Base-by-base conservation (phyloP, 495 filamentous ascomycete species). In the Parachaetomium inaequale region DNA sequence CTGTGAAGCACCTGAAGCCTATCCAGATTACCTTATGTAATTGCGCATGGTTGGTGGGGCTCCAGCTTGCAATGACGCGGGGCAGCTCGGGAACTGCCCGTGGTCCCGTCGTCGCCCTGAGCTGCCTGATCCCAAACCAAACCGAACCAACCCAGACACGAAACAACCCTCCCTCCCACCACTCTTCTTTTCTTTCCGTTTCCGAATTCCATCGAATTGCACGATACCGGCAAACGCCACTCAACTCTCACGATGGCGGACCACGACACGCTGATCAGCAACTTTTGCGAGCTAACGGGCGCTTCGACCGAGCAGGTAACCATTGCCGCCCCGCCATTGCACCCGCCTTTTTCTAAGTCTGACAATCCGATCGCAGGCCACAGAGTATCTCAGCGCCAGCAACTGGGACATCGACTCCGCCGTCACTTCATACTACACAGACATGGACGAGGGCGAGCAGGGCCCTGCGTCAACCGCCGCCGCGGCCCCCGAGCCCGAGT, bases 281-380 rank as follows among this genome's bases (percentile, higher is more conserved):
- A 88, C 72, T 92, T 96, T 75, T 85, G 85, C 72, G 77, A 77
- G 55, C 78, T 96, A 68, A 93, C 92, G 3, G 85, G 87, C 25
- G 80, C 82, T 21, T 74, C 80, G 11, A 72, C 87, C 5, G 75
- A 85, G 42, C 81, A 87, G 72, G 92, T 93, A 81, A 68, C 78
- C 7, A 14, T 52, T 23, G 31, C 34, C 51, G 17, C 15, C 14
- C 12, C 32, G 7, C 12, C 8, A n/a, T 50, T 12, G 17, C 42
- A 46, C 19, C 6, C 42, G 8, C 32, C 15, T 53, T 4, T 34
- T 34, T 56, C 53, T n/a, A 21, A 32, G 2, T 34, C 60, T 63
- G 5, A 56, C 25, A 1, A 26, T 12, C n/a, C 25, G 1, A 26
- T 12, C n/a, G n/a, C 29, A 62, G 91, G 92, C 91, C 40, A 80